Evolutionary conservation across 2,329 filamentous ascomycete genomes (phyloP), one percentile per base, ranked within the genome.

Genomic region (Pseudogymnoascus sp.): DNA sequence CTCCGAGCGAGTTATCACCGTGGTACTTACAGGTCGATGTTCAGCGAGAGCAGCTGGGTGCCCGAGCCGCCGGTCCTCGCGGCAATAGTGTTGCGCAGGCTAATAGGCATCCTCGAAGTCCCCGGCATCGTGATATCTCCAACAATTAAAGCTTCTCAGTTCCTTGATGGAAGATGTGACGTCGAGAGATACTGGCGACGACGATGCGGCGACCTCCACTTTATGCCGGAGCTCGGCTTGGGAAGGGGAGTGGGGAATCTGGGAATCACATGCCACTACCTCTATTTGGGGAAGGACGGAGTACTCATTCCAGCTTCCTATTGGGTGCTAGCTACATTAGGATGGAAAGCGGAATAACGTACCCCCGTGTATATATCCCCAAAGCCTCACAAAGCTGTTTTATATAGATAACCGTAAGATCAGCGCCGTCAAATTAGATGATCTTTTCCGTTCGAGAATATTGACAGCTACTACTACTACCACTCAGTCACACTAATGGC

Each of bases 31-130:
- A 90, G 73, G 69, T 90, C 86, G 63, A 91, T 73, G 71, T 88
- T 90, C 66, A 90, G 72, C 45, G 87, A 75, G 65, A 83, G 77
- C 70, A 86, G 73, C 70, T 84, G 81, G 70, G 83, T 81, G 64
- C 78, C 79, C 57, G 81, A 81, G 66, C 81, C 78, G 63, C 80
- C 78, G 65, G 80, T 81, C 75, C 85, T 86, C 71, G 86, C 83
- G 67, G 78, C 81, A 72, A 90, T 81, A 74, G 84, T 82, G 72
- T 88, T 87, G 70, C 87, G 82, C 74, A 91, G 78, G 77, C 86
- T 89, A 68, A 88, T 79, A 69, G 88, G 87, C 75, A 90, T 84
- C 72, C 87, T 82, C 69, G 87, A 89, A 66, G 83, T 85, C 72
- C 86, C 87, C 67, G 85, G 82, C 83, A 87, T 87, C 62, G 67